These are phyloP conservation scores for Starmerella ratchasimensis DNA, from an alignment of 805 yeast genomes.

Conservation along the genomic window DNA sequence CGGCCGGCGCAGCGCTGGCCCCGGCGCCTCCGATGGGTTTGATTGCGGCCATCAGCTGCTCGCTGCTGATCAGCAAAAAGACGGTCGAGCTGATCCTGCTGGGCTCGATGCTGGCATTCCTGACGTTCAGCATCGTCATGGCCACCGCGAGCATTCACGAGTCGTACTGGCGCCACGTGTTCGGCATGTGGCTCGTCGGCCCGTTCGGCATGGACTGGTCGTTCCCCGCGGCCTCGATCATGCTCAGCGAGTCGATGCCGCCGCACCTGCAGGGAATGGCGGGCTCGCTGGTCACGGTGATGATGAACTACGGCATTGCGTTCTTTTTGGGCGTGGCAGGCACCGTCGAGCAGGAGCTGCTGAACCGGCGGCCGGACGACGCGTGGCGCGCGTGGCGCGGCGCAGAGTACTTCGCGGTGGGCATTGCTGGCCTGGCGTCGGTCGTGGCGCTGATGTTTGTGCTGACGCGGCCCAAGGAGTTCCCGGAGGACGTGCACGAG, in stretches of 20 bases:
- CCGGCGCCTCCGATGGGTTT: slow-evolving; percentile 42
- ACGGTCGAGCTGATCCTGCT: slow-evolving; percentile 40
- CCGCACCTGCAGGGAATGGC: slow-evolving; percentile 60
- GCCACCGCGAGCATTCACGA: slow-evolving; percentile 46
- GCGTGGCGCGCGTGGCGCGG: slow-evolving; percentile 38
- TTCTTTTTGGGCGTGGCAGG: slow-evolving; percentile 56
- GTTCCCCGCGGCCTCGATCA: slow-evolving; percentile 57
- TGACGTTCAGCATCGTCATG: slow-evolving; percentile 39
- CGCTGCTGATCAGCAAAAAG: slow-evolving; percentile 33
- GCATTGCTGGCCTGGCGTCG: slow-evolving; percentile 41
- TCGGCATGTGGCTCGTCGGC: slow-evolving; percentile 41
- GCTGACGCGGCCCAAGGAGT: neutral
- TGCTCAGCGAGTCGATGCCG: slow-evolving; percentile 47
- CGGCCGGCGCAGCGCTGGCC: slow-evolving; percentile 34
- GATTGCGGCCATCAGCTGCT: slow-evolving; percentile 41
- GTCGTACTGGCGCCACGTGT: slow-evolving; percentile 42
- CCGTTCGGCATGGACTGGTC: slow-evolving; percentile 69
- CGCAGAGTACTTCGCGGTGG: slow-evolving; percentile 48
- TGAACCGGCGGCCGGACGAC: slow-evolving; percentile 21
- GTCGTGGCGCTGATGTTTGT: slow-evolving; percentile 6
- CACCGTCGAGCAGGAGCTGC: slow-evolving; percentile 40
- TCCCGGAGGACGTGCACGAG: no score
- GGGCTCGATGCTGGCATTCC: slow-evolving; percentile 40
- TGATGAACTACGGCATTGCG: slow-evolving; percentile 58
- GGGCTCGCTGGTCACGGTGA: slow-evolving; percentile 56